Evolutionary conservation across 495 filamentous ascomycete genomes (phyloP), one percentile per base, ranked within the genome.

Genomic region (Lasiosphaeriaceae sp.): DNA sequence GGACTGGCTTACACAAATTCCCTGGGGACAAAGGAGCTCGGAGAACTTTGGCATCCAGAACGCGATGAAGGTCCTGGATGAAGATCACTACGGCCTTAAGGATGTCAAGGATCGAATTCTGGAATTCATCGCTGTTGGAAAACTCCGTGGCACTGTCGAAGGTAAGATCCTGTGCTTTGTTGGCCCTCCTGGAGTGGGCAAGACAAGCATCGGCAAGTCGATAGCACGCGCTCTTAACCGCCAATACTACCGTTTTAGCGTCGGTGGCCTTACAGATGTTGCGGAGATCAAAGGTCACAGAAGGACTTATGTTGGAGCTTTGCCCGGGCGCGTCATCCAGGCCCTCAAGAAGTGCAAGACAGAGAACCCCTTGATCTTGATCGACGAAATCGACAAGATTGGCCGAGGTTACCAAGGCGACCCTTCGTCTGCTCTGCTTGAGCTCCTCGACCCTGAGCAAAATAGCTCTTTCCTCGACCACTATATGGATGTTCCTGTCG

Each of bases 281-380:
- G 94, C 95, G n/a, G 95, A 99, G 71, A 96, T 99, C 74, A 99
- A 99, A 79, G 95, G 95, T 45, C 95, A 99, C 68, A 81, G 95
- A 57, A 79, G 95, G 61, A 99, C 95, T 11, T 99, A 99, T 66
- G 93, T 99, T 52, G 95, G 95, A 55, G 95, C 95, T 44, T 76
- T 99, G 44, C 95, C 95, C 23, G 95, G 95, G 22, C 87, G 95
- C 49, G 95, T 97, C 69, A 97, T 97, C 58, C 95, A 97, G 74
- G 95, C 95, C 21, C 77, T 99, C 55, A 99, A 99, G 84, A 97
- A 97, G 71, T 97, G 94, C 72, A 92, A 97, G 70, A 97, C 95
- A 0, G 95, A 97, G 69, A 99, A 99, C 68, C 95, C 95, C 43
- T 74, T 99, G 47, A 90, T 99, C 58, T 74, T 99, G 46, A 97